These are phyloP conservation scores for Diaporthe eres DNA, from an alignment of 2,329 filamentous ascomycete genomes.

Conservation along the genomic window DNA sequence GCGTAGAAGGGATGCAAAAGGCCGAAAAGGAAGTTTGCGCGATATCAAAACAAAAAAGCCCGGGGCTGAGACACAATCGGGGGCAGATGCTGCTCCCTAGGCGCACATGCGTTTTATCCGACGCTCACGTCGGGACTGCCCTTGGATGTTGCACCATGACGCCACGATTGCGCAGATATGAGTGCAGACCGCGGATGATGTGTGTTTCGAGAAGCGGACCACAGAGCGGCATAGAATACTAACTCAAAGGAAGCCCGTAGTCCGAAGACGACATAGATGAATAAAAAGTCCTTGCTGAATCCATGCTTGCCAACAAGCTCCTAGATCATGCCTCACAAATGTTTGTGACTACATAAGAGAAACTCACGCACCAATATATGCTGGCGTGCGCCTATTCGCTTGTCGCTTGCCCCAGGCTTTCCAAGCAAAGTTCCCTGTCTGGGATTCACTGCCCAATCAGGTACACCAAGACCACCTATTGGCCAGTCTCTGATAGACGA, in stretches of 20 bases:
- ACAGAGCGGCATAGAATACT: conserved; percentile 23
- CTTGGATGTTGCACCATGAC: neutral
- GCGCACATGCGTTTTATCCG: neutral
- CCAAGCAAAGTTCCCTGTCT: conserved; percentile 1
- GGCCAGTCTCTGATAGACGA: neutral
- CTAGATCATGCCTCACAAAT: neutral
- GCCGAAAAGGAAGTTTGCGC: conserved; percentile 12
- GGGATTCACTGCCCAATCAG: conserved; percentile 25
- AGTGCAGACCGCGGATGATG: conserved; percentile 14
- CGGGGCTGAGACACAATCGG: conserved; percentile 8
- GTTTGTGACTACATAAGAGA: neutral
- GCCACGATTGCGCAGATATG: neutral
- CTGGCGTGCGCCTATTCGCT: neutral
- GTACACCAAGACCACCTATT: neutral
- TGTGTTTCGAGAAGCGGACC: conserved; percentile 16
- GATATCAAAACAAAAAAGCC: neutral
- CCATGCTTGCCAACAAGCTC: neutral
- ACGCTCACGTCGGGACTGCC: neutral
- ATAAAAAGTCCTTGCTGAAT: conserved; percentile 16
- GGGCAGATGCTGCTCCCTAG: conserved; percentile 2
- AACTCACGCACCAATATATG: neutral
- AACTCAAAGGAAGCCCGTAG: conserved; percentile 19
- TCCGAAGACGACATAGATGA: conserved; percentile 20
- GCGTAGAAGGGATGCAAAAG: conserved; percentile 23
- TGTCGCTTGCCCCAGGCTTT: neutral